Conservation (phyloP, 129 eudicot genomes). For the Artemisia argyi region DNA sequence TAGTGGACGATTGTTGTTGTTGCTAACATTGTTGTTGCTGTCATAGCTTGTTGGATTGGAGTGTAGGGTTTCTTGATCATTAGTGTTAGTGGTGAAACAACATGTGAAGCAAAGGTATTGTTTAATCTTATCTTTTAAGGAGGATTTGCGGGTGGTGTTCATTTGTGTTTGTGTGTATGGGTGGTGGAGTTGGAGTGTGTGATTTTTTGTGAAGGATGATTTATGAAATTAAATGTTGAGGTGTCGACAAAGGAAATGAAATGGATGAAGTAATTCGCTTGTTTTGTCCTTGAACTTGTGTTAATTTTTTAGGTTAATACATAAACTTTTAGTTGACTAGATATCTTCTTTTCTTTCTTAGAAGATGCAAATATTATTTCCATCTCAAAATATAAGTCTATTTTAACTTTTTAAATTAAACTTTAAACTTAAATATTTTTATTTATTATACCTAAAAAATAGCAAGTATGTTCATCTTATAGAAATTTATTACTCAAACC, state of each 20-base stretch:
- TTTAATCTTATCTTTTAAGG: slow-evolving; percentile 47
- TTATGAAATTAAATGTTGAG: slow-evolving; percentile 13
- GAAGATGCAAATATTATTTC: no score
- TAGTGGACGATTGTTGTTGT: slow-evolving; percentile 30
- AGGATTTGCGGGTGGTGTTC: slow-evolving; percentile 31
- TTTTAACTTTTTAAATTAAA: no score
- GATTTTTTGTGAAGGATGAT: slow-evolving; percentile 6
- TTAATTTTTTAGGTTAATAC: no score
- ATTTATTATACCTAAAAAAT: no score
- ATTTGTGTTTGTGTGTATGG: slow-evolving; percentile 35
- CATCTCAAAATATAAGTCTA: no score
- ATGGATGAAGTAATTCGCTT: neutral
- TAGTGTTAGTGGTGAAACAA: slow-evolving; percentile 40
- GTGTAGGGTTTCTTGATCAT: slow-evolving; percentile 29
- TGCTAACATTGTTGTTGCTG: neutral
- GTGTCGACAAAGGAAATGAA: slow-evolving; percentile 28
- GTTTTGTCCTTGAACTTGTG: neutral
- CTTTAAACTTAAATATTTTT: no score
- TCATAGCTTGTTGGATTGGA: slow-evolving; percentile 15
- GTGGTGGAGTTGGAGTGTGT: no score
- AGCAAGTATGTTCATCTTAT: no score
- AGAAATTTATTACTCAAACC: no score
- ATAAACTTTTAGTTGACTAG: no score
- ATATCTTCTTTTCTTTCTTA: no score
- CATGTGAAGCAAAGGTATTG: slow-evolving; percentile 51